phyloP scores from a whole-genome alignment of 148 eudicot species.

The Silene conica region DNA sequence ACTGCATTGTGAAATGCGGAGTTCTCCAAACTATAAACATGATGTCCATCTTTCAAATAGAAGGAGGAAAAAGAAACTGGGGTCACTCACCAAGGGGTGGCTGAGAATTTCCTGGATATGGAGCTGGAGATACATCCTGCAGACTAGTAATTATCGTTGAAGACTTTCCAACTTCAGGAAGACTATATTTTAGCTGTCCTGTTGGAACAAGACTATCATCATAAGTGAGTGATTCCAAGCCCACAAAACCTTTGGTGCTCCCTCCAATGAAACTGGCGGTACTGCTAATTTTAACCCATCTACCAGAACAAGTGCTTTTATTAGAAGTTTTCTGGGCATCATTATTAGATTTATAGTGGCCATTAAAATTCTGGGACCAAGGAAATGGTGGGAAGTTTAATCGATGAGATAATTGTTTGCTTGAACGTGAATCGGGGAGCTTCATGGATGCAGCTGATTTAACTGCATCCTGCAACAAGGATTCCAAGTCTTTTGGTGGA shows the following conservation, averaged over 20 bases:
- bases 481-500: slow-evolving; percentile 71
- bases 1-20: background rate
- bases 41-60: background rate
- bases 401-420: slow-evolving; percentile 49
- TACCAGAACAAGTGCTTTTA: slow-evolving; percentile 71
- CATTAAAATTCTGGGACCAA: slow-evolving; percentile 69
- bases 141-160: slow-evolving; percentile 25
- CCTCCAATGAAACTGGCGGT: slow-evolving; percentile 39
- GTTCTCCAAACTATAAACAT: background rate
- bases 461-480: slow-evolving; percentile 65
- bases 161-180: slow-evolving; percentile 33
- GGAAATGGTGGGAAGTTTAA: slow-evolving; percentile 65
- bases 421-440: slow-evolving; percentile 48
- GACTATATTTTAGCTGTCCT: slow-evolving; percentile 32
- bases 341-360: slow-evolving; percentile 53
- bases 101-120: slow-evolving; percentile 32
- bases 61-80: background rate
- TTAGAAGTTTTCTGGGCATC: slow-evolving; percentile 55
- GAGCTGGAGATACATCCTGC: slow-evolving; percentile 34
- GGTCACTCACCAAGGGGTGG: slow-evolving; percentile 46
- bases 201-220: slow-evolving; percentile 69
- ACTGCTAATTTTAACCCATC: slow-evolving; percentile 75
- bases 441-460: slow-evolving; percentile 44
- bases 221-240: slow-evolving; percentile 63
- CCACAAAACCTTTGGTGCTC: slow-evolving; percentile 38